These are phyloP conservation scores for Solanum appendiculatum DNA, from an alignment of 257 asterid species.

Conservation along the genomic window DNA sequence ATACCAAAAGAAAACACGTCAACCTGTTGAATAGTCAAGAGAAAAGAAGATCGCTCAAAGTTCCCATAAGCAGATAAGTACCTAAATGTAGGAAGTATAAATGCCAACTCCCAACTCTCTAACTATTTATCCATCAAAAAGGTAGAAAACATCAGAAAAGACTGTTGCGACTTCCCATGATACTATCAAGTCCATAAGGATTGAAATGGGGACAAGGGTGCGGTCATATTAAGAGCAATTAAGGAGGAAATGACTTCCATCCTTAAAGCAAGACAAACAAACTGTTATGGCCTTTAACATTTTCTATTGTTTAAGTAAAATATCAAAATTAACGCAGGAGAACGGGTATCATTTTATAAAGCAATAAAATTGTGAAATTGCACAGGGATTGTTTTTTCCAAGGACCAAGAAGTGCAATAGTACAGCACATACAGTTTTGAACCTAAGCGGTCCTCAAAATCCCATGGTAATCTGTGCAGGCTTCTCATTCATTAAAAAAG, in stretches of 20 bases:
- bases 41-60: background rate
- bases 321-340: background rate
- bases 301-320: background rate
- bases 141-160: background rate
- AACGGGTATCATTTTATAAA: background rate
- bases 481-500: background rate
- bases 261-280: background rate
- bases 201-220: background rate
- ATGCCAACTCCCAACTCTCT: background rate
- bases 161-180: background rate
- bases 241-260: background rate
- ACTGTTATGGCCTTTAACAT: background rate
- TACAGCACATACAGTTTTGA: background rate
- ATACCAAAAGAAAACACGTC: constrained; percentile 94
- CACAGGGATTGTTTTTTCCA: background rate
- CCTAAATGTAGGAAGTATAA: background rate
- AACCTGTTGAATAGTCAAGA: constrained; percentile 40
- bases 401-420: background rate
- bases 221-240: background rate
- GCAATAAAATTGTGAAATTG: background rate
- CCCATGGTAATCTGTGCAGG: background rate
- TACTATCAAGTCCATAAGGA: background rate
- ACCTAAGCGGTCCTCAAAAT: background rate
- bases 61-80: background rate
- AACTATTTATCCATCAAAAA: background rate